Conservation (phyloP, 176 grass and related monocot species). For the Phyllostachys edulis region DNA sequence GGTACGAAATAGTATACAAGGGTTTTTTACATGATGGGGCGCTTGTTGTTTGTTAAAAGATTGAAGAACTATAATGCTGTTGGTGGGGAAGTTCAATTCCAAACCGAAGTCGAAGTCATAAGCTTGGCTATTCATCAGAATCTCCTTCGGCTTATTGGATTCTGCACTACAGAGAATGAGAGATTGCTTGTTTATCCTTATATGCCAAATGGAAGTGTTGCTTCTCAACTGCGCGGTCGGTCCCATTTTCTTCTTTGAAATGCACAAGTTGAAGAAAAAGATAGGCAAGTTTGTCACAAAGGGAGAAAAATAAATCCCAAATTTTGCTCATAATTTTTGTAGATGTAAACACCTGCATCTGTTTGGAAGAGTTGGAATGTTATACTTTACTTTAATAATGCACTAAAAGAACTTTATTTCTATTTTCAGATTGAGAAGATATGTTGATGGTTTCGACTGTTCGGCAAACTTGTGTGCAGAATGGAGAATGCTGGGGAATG, state of each 20-base stretch:
- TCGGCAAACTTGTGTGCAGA: no score
- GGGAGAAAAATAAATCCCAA: neutral
- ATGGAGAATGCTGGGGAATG: no score
- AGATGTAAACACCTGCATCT: no score
- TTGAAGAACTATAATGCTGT: constrained; percentile 86
- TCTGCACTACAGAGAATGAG: constrained; percentile 81
- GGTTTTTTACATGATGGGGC: constrained; percentile 79
- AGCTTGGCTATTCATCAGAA: constrained; percentile 95
- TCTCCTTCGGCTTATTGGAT: constrained; percentile 87
- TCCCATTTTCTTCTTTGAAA: constrained; percentile 1
- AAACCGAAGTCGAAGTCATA: constrained; percentile 98
- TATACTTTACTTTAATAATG: no score
- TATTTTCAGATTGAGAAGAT: no score
- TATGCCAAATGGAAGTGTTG: constrained; percentile 97
- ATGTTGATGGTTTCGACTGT: no score
- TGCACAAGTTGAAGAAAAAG: neutral
- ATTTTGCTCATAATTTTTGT: neutral
- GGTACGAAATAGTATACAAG: constrained; percentile 95
- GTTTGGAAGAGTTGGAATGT: no score
- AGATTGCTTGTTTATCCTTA: constrained; percentile 93
- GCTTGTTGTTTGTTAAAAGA: constrained; percentile 82
- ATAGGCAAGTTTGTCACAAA: neutral
- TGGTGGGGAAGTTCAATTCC: constrained; percentile 87
- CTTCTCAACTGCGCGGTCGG: constrained; percentile 88
- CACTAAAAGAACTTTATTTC: no score